Base-by-base conservation (phyloP, 2,329 filamentous ascomycete species). In the Zasmidium citrigriseum region DNA sequence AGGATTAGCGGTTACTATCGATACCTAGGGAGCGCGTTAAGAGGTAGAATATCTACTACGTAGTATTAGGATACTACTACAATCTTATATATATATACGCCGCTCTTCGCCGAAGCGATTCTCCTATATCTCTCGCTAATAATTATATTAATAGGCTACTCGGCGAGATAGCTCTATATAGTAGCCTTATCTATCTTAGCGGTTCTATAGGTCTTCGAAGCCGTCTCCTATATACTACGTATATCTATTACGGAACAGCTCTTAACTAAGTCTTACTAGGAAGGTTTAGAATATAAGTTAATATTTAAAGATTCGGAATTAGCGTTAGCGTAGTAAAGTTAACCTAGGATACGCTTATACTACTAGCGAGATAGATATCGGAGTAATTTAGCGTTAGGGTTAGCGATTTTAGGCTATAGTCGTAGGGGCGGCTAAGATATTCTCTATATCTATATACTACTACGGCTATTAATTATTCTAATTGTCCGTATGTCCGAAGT, bases 401-500 rank as follows among this genome's bases (percentile, higher is more conserved):
- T 27, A 41, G 38, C 41, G 46, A 27, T 21, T 55, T 55, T 16
- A 55, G 27, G 29, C 29, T 49, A 22, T 49, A 21, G 25, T 55
- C 10, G 53, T 55, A 11, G 29, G 27, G 23, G 53, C 53, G 18
- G 53, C 53, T 20, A 27, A 34, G 46, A 47, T 52, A 27, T 52
- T 49, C 44, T 52, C 55, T 24, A 49, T 49, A n/a, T 18, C 48
- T 23, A 57, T 34, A n/a, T 41, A n/a, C 34, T 41, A n/a, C 34
- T 41, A n/a, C 12, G 50, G 23, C 29, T 34, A 23, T 11, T 27
- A 41, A 21, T 29, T 23, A 23, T 54, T 41, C 29, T 24, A 29
- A 49, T 41, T 50, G 18, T 47, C 41, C 29, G 47, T 55, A 25
- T 47, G 45, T 20, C 52, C 52, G n/a, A 20, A n/a, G 16, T 22